Conservation (phyloP, 2,329 filamentous ascomycete genomes). For the Moelleriella libera region DNA sequence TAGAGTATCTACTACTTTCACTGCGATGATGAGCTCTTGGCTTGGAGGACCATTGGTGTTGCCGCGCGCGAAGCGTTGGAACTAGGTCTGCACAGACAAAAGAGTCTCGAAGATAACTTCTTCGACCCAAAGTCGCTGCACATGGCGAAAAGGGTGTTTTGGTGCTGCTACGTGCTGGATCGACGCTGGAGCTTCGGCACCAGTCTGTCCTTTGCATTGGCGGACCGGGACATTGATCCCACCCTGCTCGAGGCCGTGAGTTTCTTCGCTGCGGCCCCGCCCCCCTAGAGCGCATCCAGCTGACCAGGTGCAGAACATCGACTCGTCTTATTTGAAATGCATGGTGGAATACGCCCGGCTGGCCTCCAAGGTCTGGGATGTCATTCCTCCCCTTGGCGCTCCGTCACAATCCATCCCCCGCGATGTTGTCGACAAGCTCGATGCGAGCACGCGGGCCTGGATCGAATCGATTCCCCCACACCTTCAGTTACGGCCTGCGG, state of each 20-base stretch:
- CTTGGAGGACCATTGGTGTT: slow-evolving; percentile 32
- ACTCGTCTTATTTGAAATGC: slow-evolving; percentile 26
- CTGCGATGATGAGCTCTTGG: slow-evolving; percentile 32
- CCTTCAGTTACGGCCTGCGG: slow-evolving; percentile 20
- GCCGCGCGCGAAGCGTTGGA: slow-evolving; percentile 31
- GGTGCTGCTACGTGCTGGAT: slow-evolving; percentile 36
- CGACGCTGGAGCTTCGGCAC: slow-evolving; percentile 38
- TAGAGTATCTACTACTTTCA: slow-evolving; percentile 29
- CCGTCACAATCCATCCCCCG: slow-evolving; percentile 18
- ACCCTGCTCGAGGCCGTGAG: slow-evolving; percentile 27
- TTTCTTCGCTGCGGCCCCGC: neutral
- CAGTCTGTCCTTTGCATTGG: slow-evolving; percentile 31
- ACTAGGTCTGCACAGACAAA: slow-evolving; percentile 31
- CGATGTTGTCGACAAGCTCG: slow-evolving; percentile 24
- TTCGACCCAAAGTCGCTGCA: slow-evolving; percentile 14
- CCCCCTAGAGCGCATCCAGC: too few species aligned
- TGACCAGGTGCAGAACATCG: too few species aligned
- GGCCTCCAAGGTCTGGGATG: slow-evolving; percentile 30
- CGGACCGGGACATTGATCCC: slow-evolving; percentile 34
- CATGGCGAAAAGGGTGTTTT: slow-evolving; percentile 26
- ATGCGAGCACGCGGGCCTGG: slow-evolving; percentile 29
- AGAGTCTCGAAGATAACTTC: slow-evolving; percentile 25
- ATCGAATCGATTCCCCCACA: slow-evolving; percentile 27
- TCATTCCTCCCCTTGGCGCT: slow-evolving; percentile 23
- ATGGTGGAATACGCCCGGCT: slow-evolving; percentile 33